Evolutionary conservation across 805 yeast species (phyloP).

Genomic region (Candida glaebosa): DNA sequence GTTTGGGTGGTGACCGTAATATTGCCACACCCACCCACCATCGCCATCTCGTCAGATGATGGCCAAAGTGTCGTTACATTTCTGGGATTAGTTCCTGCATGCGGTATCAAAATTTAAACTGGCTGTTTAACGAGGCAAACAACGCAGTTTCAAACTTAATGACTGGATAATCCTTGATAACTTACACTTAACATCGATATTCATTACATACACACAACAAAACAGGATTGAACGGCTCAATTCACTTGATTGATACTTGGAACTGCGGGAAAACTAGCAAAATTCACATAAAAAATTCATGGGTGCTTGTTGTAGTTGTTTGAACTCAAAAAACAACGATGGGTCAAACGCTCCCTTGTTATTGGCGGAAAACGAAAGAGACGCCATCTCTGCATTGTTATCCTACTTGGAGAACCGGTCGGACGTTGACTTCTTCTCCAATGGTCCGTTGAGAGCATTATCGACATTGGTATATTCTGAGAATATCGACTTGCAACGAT

Average conservation of each 20-base stretch:
- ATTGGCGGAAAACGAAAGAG: constrained; percentile 90
- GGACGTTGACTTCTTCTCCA: constrained; percentile 85
- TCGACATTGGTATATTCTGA: constrained; percentile 93
- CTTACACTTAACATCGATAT: background rate
- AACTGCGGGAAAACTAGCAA: background rate
- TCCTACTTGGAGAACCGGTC: constrained; percentile 84
- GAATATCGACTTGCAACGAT: constrained; percentile 89
- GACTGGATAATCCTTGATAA: background rate
- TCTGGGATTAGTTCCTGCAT: background rate
- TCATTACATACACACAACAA: background rate
- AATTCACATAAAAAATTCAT: constrained; percentile 14
- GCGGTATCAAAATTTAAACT: no score
- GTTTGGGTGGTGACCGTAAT: no score
- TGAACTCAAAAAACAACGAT: constrained; percentile 43
- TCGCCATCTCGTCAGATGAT: no score
- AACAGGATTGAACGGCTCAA: background rate
- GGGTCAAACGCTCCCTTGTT: constrained; percentile 73
- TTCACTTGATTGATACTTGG: background rate
- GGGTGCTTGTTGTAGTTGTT: constrained; percentile 45
- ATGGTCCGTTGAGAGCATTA: constrained; percentile 83
- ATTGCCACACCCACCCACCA: no score
- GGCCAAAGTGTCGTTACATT: no score
- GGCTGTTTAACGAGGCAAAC: background rate
- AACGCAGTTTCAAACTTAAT: background rate
- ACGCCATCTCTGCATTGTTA: constrained; percentile 86